Percentiles rank a stretch among this genome's conserved stretches.
Conservation (phyloP, 176 grass and related monocot genomes). For the Typha latifolia region DNA sequence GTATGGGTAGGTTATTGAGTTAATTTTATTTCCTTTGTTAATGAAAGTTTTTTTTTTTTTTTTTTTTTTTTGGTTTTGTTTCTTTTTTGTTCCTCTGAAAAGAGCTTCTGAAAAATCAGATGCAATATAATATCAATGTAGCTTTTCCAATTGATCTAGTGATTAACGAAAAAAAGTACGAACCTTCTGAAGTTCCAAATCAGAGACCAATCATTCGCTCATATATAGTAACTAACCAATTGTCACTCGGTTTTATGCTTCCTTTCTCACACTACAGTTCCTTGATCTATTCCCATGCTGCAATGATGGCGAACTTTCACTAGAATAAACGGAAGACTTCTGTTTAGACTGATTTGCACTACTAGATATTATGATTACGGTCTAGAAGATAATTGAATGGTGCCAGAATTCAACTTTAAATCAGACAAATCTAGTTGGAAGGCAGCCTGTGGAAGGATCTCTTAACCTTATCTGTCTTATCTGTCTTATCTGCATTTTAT, state of each 20-base stretch:
- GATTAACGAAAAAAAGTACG: background rate
- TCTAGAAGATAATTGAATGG: too few relatives aligned
- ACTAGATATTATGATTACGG: background rate
- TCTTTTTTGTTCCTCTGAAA: background rate
- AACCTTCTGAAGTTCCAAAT: background rate
- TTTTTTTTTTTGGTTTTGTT: background rate
- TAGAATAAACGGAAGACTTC: background rate
- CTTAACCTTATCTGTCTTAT: too few relatives aligned
- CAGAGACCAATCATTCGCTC: background rate
- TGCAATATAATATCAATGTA: too few relatives aligned
- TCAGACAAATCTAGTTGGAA: too few relatives aligned
- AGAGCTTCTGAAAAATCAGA: background rate
- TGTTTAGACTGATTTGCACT: background rate
- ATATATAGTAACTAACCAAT: background rate
- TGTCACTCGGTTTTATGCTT: background rate
- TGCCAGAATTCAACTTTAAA: too few relatives aligned
- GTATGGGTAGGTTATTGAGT: constrained; percentile 16
- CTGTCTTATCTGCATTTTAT: too few relatives aligned
- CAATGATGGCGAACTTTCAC: background rate
- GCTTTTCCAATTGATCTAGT: background rate
- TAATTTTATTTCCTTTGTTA: background rate
- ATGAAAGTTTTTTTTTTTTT: background rate
- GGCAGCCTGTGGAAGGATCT: too few relatives aligned
- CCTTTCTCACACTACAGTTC: background rate
- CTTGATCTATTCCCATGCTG: background rate